Percentiles rank a stretch among this genome's conserved stretches.
phyloP scores from a whole-genome alignment of 2,329 filamentous ascomycete species.

The Ceratocystis alfenasii region DNA sequence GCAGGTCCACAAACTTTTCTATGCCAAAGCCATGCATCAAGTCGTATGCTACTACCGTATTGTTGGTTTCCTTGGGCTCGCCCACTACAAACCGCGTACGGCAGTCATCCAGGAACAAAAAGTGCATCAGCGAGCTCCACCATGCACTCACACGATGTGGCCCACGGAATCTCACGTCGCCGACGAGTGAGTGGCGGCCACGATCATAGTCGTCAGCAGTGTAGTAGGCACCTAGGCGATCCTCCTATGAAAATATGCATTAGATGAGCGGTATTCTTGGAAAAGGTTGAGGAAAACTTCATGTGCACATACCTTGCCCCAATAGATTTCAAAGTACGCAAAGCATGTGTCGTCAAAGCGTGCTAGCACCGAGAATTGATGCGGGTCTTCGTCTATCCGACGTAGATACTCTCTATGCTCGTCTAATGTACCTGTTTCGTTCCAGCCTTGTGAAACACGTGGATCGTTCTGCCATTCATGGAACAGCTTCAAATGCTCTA shows the following conservation, averaged over 20 bases:
- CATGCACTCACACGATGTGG: slow-evolving; percentile 49
- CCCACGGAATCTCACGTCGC: slow-evolving; percentile 47
- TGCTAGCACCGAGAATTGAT: slow-evolving; percentile 58
- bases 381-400: slow-evolving; percentile 56
- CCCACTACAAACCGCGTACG: slow-evolving; percentile 47
- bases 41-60: slow-evolving; percentile 61
- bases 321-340: slow-evolving; percentile 72
- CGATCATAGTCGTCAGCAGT: slow-evolving; percentile 44
- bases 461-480: slow-evolving; percentile 76
- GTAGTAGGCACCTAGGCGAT: slow-evolving; percentile 46
- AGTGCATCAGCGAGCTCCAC: slow-evolving; percentile 52
- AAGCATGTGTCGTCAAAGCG: slow-evolving; percentile 60
- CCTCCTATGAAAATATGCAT: slow-evolving; percentile 35
- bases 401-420: slow-evolving; percentile 62
- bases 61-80: slow-evolving; percentile 61
- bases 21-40: slow-evolving; percentile 61
- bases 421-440: slow-evolving; percentile 62
- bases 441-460: slow-evolving; percentile 68
- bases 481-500: slow-evolving; percentile 56
- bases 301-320: slow-evolving; percentile 43
- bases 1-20: slow-evolving; percentile 60
- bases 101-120: slow-evolving; percentile 49
- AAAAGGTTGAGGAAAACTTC: neutral
- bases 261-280: slow-evolving; percentile 12
- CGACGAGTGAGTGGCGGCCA: slow-evolving; percentile 46